phyloP scores from a whole-genome alignment of 2,329 filamentous ascomycete species.

The Cladosporium sp. region DNA sequence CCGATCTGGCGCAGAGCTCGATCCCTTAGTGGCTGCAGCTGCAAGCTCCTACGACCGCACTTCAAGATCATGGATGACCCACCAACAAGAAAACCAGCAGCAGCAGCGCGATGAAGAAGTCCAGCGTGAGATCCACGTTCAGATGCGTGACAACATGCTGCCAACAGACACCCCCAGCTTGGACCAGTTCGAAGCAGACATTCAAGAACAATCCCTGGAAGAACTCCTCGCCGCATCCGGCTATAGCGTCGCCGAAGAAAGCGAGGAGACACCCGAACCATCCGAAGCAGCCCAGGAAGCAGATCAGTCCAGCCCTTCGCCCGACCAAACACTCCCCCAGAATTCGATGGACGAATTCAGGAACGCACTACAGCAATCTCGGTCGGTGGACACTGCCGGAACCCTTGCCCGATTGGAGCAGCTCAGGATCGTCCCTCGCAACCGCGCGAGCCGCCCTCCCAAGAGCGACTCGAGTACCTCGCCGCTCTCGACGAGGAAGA shows the following conservation, averaged over 20 bases:
- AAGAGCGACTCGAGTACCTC: conserved; percentile 42
- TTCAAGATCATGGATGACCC: background rate
- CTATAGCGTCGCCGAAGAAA: conserved; percentile 27
- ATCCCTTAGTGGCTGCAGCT: conserved; percentile 20
- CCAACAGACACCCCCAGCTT: conserved; percentile 29
- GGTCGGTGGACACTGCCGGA: background rate
- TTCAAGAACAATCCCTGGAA: conserved; percentile 37
- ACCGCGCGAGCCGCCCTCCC: conserved; percentile 16
- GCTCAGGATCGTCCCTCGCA: background rate
- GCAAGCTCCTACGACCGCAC: background rate
- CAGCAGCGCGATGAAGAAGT: conserved; percentile 28
- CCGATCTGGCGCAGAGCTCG: conserved; percentile 15
- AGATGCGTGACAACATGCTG: conserved; percentile 18
- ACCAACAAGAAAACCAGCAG: conserved; percentile 7
- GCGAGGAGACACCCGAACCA: background rate
- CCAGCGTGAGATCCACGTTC: conserved; percentile 24
- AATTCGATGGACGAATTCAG: background rate
- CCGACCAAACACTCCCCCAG: background rate
- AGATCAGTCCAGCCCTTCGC: background rate
- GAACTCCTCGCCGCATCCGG: conserved; percentile 41
- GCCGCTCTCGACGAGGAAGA: conserved; percentile 60
- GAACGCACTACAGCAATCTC: background rate
- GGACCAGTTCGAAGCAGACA: conserved; percentile 27
- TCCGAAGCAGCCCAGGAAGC: background rate
- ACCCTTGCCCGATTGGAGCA: background rate